Evolutionary conservation across 2,329 filamentous ascomycete species (phyloP).

Genomic region (Penicillium sp.): DNA sequence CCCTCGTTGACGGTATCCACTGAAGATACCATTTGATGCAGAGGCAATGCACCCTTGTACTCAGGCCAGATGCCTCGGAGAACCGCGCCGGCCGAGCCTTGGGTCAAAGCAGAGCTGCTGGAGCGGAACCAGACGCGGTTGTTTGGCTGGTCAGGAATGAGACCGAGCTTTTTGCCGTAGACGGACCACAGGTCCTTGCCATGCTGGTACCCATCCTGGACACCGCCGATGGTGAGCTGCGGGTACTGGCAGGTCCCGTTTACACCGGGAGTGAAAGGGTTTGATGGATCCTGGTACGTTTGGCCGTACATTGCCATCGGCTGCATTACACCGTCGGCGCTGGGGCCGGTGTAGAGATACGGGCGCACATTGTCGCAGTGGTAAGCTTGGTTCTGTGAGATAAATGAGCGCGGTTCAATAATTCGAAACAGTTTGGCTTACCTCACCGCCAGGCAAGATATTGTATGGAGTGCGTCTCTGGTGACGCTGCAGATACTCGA

Average conservation of each 20-base stretch:
- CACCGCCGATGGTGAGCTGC: constrained; percentile 38
- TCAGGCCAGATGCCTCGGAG: constrained; percentile 38
- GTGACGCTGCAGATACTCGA: constrained; percentile 40
- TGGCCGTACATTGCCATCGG: constrained; percentile 35
- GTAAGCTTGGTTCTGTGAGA: constrained; percentile 34
- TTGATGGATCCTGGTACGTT: constrained; percentile 34
- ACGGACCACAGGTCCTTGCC: constrained; percentile 34
- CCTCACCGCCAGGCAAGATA: constrained; percentile 38
- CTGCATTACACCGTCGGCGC: constrained; percentile 10
- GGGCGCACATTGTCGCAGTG: constrained; percentile 37
- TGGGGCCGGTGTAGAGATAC: constrained; percentile 34
- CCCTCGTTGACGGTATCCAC: constrained; percentile 38
- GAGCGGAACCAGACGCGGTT: constrained; percentile 36
- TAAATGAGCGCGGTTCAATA: not conserved
- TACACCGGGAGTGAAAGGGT: constrained; percentile 33
- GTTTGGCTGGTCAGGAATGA: constrained; percentile 31
- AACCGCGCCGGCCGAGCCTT: constrained; percentile 36
- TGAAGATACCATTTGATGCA: constrained; percentile 36
- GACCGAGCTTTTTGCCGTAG: constrained; percentile 31
- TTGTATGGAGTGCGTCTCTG: constrained; percentile 40
- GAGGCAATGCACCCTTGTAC: constrained; percentile 29
- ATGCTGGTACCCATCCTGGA: constrained; percentile 38
- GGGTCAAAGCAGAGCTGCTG: constrained; percentile 35
- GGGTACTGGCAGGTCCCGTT: constrained; percentile 39
- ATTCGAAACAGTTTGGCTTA: constrained; percentile 5